phyloP scores from a whole-genome alignment of 352 stramenopile genomes.

The Lagenidium giganteum region DNA sequence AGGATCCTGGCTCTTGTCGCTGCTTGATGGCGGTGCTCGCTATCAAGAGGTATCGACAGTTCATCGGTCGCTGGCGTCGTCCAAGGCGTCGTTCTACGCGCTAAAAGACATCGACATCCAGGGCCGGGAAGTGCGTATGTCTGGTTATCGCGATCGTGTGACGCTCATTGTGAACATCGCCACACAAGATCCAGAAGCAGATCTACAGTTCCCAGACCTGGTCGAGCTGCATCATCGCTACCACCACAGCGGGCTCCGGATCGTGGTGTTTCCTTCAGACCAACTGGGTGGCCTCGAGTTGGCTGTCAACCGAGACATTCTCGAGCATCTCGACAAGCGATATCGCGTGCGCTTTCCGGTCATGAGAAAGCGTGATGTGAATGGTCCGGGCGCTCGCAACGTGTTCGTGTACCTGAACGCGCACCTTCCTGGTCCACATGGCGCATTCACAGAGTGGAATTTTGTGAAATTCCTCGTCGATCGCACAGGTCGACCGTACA shows the following conservation, averaged over 20 bases:
- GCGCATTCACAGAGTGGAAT: constrained; percentile 36
- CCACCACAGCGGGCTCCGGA: constrained; percentile 20
- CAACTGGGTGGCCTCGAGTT: constrained; percentile 66
- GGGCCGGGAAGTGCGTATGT: no score
- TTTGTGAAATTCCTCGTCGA: constrained; percentile 50
- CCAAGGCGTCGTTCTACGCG: constrained; percentile 11
- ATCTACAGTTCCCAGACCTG: constrained; percentile 68
- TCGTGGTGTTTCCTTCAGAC: constrained; percentile 70
- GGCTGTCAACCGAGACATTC: constrained; percentile 20
- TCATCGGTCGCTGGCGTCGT: background rate
- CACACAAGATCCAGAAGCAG: constrained; percentile 62
- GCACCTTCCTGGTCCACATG: constrained; percentile 11
- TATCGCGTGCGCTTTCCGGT: constrained; percentile 25
- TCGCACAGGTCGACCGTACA: constrained; percentile 24
- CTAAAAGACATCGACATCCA: no score
- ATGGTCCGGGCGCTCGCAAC: constrained; percentile 41
- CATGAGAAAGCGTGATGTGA: constrained; percentile 53
- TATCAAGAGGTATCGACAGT: constrained; percentile 8
- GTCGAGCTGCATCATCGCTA: constrained; percentile 38
- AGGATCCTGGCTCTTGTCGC: constrained; percentile 10
- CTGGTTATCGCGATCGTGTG: no score
- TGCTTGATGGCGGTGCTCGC: constrained; percentile 10
- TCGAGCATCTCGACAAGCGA: constrained; percentile 9
- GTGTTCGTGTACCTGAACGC: constrained; percentile 62
- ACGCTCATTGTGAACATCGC: constrained; percentile 68